Evolutionary conservation across 768 basidiomycete species (phyloP).

Genomic region (Phaeotremella fagi): DNA sequence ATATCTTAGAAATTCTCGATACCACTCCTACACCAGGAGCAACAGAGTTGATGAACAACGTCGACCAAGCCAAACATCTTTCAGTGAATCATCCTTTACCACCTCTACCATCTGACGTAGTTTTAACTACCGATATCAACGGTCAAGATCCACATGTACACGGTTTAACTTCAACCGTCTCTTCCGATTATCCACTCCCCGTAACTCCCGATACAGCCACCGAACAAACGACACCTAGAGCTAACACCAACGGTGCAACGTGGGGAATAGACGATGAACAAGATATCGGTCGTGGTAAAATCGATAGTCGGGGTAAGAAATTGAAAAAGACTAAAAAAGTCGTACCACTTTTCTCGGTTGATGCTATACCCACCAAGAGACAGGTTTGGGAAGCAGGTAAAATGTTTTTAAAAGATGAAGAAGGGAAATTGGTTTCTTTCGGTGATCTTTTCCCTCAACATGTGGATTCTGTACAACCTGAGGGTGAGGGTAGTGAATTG

Average conservation of each 20-base stretch:
- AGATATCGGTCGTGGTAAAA: background rate
- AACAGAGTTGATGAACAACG: background rate
- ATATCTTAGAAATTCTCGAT: background rate
- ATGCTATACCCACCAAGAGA: conserved; percentile 26
- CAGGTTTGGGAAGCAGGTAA: conserved; percentile 42
- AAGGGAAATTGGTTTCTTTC: conserved; percentile 34
- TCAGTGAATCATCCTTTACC: conserved; percentile 5
- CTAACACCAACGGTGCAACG: too few relatives aligned
- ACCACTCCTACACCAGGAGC: background rate
- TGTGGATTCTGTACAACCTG: background rate
- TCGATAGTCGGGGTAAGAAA: conserved; percentile 5
- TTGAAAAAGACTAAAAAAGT: conserved; percentile 2
- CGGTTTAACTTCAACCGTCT: background rate
- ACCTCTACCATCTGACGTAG: background rate
- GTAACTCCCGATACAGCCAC: too few relatives aligned
- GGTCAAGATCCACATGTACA: background rate
- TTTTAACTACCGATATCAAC: background rate
- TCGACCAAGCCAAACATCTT: background rate
- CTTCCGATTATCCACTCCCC: background rate
- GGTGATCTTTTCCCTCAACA: conserved; percentile 33
- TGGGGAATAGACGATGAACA: too few relatives aligned
- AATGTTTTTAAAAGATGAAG: conserved; percentile 38
- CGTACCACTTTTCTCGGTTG: conserved; percentile 22
- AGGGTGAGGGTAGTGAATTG: background rate
- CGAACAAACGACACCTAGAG: too few relatives aligned